Evolutionary conservation across 257 asterid genomes (phyloP).

Genomic region (Petrea volubilis): DNA sequence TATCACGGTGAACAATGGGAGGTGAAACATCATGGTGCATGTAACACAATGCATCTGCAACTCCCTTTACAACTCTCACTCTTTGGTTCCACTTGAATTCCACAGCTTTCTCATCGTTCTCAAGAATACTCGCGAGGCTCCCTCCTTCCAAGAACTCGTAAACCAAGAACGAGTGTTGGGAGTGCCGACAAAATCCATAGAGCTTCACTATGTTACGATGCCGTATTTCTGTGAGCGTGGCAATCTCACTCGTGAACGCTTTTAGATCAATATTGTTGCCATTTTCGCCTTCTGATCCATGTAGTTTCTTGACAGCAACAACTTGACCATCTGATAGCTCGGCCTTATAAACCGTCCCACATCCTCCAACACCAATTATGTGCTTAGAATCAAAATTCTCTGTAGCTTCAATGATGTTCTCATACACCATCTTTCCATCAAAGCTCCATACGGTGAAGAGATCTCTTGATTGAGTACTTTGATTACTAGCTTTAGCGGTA

Average conservation of each 20-base stretch:
- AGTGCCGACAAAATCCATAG: constrained; percentile 35
- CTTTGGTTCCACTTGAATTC: constrained; percentile 32
- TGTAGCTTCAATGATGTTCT: constrained; percentile 34
- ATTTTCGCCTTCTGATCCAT: constrained; percentile 11
- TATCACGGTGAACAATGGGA: constrained; percentile 29
- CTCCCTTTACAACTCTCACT: constrained; percentile 34
- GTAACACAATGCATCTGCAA: constrained; percentile 35
- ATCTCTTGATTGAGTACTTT: background rate
- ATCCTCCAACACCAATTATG: constrained; percentile 38
- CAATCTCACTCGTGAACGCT: constrained; percentile 32
- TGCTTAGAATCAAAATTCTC: constrained; percentile 23
- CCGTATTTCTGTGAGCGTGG: constrained; percentile 24
- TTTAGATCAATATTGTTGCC: background rate
- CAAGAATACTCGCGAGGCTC: constrained; percentile 18
- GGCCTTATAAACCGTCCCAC: constrained; percentile 35
- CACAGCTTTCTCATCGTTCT: constrained; percentile 22
- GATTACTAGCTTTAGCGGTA: background rate
- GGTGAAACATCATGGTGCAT: constrained; percentile 18
- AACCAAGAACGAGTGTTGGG: constrained; percentile 18
- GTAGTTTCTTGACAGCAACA: constrained; percentile 37
- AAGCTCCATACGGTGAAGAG: constrained; percentile 28
- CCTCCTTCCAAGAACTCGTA: constrained; percentile 42
- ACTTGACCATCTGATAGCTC: constrained; percentile 27
- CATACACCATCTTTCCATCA: constrained; percentile 29
- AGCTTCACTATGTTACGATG: constrained; percentile 42